These are phyloP conservation scores for Trematosphaeria pertusa DNA, from an alignment of 2,329 filamentous ascomycete genomes.

Conservation along the genomic window DNA sequence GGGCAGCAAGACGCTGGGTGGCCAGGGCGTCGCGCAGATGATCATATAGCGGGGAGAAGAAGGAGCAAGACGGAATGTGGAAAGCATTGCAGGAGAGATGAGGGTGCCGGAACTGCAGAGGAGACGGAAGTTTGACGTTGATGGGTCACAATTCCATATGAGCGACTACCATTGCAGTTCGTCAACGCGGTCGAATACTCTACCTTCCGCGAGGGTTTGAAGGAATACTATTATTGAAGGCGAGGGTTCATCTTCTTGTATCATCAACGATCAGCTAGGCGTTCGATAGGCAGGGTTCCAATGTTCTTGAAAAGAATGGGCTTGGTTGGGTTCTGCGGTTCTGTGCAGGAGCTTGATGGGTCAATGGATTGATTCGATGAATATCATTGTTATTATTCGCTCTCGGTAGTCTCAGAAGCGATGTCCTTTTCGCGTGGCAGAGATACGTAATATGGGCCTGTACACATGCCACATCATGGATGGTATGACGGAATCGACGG, in stretches of 20 bases:
- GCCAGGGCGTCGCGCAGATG: constrained; percentile 95
- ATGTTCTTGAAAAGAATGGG: constrained; percentile 3
- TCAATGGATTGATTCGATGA: constrained; percentile 9
- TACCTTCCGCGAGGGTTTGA: no score
- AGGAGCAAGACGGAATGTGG: background rate
- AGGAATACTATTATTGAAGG: no score
- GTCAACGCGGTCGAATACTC: no score
- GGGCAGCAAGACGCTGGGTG: constrained; percentile 94
- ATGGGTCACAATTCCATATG: constrained; percentile 1
- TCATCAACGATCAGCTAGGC: constrained; percentile 38
- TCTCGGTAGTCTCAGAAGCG: background rate
- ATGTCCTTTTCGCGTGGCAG: background rate
- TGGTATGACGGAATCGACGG: background rate
- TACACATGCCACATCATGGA: background rate
- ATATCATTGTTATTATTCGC: background rate
- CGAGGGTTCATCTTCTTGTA: constrained; percentile 27
- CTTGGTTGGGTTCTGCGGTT: constrained; percentile 1
- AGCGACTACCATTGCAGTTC: no score
- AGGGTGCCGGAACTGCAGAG: background rate
- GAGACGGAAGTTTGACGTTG: background rate
- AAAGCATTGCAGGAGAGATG: background rate
- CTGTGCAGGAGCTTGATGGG: background rate
- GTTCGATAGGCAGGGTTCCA: constrained; percentile 23
- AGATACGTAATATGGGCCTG: background rate
- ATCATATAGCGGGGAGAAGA: constrained; percentile 66